Conservation (phyloP, 2,329 filamentous ascomycete species). For the Plenodomus tracheiphilus region DNA sequence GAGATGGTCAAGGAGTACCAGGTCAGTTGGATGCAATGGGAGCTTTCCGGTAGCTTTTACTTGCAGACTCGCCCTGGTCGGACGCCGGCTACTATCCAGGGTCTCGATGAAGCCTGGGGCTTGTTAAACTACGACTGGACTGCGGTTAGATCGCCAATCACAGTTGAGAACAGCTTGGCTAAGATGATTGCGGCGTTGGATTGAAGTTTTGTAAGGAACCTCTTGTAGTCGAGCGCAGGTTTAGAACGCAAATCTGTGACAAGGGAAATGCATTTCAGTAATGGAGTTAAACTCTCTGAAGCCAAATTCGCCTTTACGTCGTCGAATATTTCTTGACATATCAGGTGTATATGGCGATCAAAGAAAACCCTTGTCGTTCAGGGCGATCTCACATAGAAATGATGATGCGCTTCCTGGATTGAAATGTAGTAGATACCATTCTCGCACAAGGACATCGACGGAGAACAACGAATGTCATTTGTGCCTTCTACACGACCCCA, state of each 20-base stretch:
- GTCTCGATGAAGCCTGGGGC: conserved; percentile 35
- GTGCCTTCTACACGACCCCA: no score
- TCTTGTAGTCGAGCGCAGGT: neutral
- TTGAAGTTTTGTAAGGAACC: neutral
- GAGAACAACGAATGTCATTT: no score
- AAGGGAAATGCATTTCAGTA: no score
- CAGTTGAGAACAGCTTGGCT: conserved; percentile 36
- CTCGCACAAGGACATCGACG: no score
- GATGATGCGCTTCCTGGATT: no score
- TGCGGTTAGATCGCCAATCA: conserved; percentile 29
- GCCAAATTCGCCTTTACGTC: no score
- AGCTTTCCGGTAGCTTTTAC: conserved; percentile 36
- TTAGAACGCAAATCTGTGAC: neutral
- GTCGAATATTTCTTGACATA: no score
- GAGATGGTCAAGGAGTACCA: conserved; percentile 39
- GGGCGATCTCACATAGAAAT: no score
- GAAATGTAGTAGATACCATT: no score
- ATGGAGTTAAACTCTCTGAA: no score
- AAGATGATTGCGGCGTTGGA: conserved; percentile 36
- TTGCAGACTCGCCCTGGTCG: conserved; percentile 45
- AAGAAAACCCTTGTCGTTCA: no score
- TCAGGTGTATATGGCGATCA: no score
- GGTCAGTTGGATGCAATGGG: conserved; percentile 38
- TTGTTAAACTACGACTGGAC: conserved; percentile 37
- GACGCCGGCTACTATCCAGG: conserved; percentile 32